Percentiles rank a stretch among this genome's conserved stretches.
Conservation (phyloP, 202 grass and related monocot species). For the Eragrostis tef region DNA sequence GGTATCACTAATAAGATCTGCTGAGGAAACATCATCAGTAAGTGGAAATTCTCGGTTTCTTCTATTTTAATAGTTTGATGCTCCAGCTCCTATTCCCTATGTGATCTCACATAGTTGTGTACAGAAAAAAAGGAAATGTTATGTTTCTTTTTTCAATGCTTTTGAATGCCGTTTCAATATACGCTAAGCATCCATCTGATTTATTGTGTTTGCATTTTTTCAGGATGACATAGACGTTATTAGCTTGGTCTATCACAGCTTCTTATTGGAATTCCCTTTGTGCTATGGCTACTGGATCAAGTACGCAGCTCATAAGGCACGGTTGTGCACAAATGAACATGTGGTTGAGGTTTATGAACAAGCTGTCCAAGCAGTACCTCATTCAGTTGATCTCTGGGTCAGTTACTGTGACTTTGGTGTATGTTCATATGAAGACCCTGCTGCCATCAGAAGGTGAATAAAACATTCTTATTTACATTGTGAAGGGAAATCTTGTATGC, state of each 20-base stretch:
- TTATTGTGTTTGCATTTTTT: conserved; percentile 49
- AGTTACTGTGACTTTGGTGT: conserved; percentile 81
- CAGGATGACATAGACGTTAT: conserved; percentile 77
- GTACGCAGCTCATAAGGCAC: conserved; percentile 70
- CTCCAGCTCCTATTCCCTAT: conserved; percentile 1
- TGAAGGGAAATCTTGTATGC: background rate
- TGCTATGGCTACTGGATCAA: conserved; percentile 88
- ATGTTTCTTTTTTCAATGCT: conserved; percentile 29
- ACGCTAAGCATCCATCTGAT: conserved; percentile 39
- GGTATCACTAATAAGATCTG: conserved; percentile 57
- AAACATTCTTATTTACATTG: conserved; percentile 28
- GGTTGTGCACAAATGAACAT: conserved; percentile 59
- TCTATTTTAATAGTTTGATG: conserved; percentile 37
- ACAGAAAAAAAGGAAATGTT: conserved; percentile 23
- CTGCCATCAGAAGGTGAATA: conserved; percentile 82
- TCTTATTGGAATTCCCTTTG: conserved; percentile 82
- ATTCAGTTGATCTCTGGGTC: conserved; percentile 79
- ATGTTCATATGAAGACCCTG: conserved; percentile 67
- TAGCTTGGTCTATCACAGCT: conserved; percentile 62
- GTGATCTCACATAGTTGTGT: background rate
- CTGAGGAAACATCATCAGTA: conserved; percentile 66
- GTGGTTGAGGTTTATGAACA: conserved; percentile 71
- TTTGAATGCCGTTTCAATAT: conserved; percentile 12
- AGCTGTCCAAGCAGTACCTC: conserved; percentile 64
- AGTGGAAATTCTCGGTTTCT: conserved; percentile 44